Base-by-base conservation (phyloP, 805 yeast species). In the Metschnikowia orientalis region DNA sequence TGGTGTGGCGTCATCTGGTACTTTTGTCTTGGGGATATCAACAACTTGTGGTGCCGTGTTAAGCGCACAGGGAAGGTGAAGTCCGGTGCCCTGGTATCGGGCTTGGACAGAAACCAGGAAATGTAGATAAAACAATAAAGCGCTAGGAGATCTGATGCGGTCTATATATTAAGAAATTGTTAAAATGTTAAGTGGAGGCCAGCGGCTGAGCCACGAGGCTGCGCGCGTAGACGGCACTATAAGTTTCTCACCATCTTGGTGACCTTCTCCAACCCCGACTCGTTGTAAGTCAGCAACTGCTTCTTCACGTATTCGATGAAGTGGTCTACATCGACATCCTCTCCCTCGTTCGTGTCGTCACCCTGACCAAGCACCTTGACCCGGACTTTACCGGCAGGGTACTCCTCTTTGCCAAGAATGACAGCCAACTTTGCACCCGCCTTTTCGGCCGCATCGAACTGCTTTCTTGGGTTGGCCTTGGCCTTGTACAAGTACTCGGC, bases 361-460 rank as follows among this genome's bases (percentile, higher is more conserved):
- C 92, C 95, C 50, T 85, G 86, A 34, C 97, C 95, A 42, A 92
- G 73, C 41, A 77, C 72, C 70, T 92, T 92, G 41, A 92, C 80
- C 67, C 95, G 80, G 39, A 89, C 69, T 41, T 81, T 73, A 13
- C 95, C 95, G 44, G 75, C 77, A 12, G 78, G 75, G 51, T 63
- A 88, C 63, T 92, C 98, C 58, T 92, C 97, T 58, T 90, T 94
- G 50, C 98, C 98, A 37, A 92, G 69, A 46, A 92, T 92, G 26
- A 92, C 95, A 8, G 92, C 95, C 27, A 88, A 50, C 38, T 88
- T 81, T 50, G 95, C 86, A 15, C 96, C 97, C 2, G 87, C 68
- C 62, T 86, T 89, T 51, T 92, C 98, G 26, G 98, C 97, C 31
- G 96, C 95, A 50, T 90, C 97, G 45, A 92, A 92, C 65, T 92